Percentiles rank a stretch among this genome's conserved stretches.
Conservation (phyloP, 305 asterid species). For the Fraxinus platypoda region DNA sequence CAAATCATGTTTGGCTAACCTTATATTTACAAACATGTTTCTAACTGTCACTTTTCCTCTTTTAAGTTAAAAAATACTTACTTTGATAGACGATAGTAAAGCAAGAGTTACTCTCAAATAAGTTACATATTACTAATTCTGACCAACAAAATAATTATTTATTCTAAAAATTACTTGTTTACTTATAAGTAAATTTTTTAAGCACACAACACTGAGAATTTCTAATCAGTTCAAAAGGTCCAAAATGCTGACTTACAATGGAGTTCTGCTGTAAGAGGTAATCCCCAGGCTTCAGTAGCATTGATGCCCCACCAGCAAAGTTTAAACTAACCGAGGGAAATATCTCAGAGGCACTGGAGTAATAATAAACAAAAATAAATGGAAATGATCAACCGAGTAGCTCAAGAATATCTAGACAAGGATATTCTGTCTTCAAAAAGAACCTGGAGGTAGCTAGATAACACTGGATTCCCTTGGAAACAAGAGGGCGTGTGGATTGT, state of each 20-base stretch:
- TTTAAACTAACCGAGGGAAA: constrained; percentile 46
- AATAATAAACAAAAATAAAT: neutral
- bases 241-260: constrained; percentile 32
- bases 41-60: neutral
- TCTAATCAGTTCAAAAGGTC: neutral
- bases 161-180: neutral
- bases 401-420: neutral
- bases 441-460: constrained; percentile 47
- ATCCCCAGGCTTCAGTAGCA: constrained; percentile 43
- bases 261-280: constrained; percentile 53
- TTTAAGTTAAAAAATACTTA: neutral
- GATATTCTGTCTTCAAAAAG: neutral
- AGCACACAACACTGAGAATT: neutral
- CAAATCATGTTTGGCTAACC: neutral
- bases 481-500: constrained; percentile 41
- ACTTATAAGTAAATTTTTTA: neutral
- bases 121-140: neutral
- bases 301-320: constrained; percentile 52
- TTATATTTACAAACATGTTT: neutral
- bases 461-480: constrained; percentile 41
- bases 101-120: neutral
- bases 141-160: neutral
- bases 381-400: neutral
- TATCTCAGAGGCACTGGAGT: constrained; percentile 31
- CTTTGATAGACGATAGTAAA: neutral